These are phyloP conservation scores for Xylaria sp. DNA, from an alignment of 2,329 filamentous ascomycete genomes.

Conservation along the genomic window DNA sequence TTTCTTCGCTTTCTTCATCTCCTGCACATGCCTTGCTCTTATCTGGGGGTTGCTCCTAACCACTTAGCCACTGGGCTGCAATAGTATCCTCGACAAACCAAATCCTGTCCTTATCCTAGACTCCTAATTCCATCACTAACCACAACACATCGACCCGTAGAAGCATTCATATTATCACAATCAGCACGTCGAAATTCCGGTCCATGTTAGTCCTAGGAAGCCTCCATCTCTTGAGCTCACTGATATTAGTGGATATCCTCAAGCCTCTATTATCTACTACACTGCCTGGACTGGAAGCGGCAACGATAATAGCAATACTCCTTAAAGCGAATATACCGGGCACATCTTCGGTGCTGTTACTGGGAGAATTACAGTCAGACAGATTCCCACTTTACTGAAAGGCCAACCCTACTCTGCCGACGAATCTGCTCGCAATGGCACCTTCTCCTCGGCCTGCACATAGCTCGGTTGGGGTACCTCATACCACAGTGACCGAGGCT, in stretches of 20 bases:
- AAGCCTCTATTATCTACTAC: neutral
- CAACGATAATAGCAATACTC: neutral
- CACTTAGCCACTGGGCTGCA: neutral
- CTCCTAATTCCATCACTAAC: slow-evolving; percentile 6
- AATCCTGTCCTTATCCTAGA: neutral
- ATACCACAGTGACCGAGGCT: neutral
- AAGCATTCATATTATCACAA: neutral
- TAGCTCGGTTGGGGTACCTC: too few species aligned
- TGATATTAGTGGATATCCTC: neutral
- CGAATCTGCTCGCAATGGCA: neutral
- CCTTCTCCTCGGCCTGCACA: too few species aligned
- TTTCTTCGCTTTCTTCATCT: neutral
- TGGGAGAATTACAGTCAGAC: neutral
- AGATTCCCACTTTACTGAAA: neutral
- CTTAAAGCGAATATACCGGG: neutral
- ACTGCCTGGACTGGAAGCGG: neutral
- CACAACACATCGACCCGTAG: neutral
- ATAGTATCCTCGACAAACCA: neutral
- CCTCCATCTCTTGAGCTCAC: neutral
- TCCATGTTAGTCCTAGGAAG: neutral
- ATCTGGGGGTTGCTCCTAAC: neutral
- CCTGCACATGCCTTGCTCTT: neutral
- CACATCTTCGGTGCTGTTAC: neutral
- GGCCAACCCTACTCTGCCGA: neutral
- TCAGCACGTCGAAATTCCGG: too few species aligned